Conservation (phyloP, 2,329 filamentous ascomycete genomes). For the Coleophoma cylindrospora region DNA sequence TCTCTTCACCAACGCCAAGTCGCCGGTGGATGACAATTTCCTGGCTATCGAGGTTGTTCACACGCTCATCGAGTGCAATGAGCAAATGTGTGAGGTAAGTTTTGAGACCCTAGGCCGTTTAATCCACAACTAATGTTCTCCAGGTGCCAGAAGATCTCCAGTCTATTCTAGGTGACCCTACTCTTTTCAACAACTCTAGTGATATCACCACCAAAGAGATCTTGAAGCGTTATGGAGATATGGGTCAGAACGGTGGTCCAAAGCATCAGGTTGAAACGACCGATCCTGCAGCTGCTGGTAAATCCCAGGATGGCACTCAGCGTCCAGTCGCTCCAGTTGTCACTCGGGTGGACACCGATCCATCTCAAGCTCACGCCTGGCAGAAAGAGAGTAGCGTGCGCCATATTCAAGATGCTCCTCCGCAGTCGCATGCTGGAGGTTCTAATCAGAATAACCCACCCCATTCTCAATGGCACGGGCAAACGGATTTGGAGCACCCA, state of each 20-base stretch:
- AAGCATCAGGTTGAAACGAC: conserved; percentile 56
- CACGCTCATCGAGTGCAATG: conserved; percentile 85
- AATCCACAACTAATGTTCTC: conserved; percentile 17
- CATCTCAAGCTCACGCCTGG: conserved; percentile 63
- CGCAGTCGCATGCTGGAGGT: conserved; percentile 29
- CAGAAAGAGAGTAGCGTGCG: conserved; percentile 81
- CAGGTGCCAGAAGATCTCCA: conserved; percentile 92
- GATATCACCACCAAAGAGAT: conserved; percentile 98
- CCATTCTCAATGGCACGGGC: conserved; percentile 38
- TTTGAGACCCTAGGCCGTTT: not conserved
- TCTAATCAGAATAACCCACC: conserved; percentile 44
- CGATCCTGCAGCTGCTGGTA: conserved; percentile 45
- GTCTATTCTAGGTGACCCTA: conserved; percentile 77
- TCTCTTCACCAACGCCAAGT: conserved; percentile 66
- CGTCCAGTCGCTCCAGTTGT: conserved; percentile 46
- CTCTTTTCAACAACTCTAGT: conserved; percentile 72
- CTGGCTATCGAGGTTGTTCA: conserved; percentile 90
- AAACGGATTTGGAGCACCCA: conserved; percentile 19
- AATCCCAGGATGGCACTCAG: conserved; percentile 45
- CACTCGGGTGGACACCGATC: conserved; percentile 80
- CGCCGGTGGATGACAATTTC: conserved; percentile 80
- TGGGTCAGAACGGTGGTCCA: conserved; percentile 43
- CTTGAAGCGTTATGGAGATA: conserved; percentile 84
- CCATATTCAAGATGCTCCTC: conserved; percentile 61
- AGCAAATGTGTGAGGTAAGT: conserved; percentile 93